phyloP scores from a whole-genome alignment of 345 rosid species.

The Excoecaria cochinchinensis region DNA sequence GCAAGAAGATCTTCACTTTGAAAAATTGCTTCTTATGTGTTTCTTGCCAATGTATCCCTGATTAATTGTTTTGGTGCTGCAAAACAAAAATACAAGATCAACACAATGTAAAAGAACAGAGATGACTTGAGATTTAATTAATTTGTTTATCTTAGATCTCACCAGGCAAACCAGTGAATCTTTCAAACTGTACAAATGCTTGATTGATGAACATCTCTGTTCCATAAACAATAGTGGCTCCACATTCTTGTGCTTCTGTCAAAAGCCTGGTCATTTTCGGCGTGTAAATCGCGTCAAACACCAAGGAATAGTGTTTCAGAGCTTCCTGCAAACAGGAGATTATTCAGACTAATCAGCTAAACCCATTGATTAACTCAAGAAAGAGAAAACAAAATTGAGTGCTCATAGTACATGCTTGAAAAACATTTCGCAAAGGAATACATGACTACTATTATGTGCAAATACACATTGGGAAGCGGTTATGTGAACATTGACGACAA shows the following conservation, averaged over 20 bases:
- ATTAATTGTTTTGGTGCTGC: slow-evolving; percentile 55
- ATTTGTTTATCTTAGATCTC: slow-evolving; percentile 19
- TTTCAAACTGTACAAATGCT: slow-evolving; percentile 57
- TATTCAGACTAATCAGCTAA: neutral
- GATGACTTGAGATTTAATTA: neutral
- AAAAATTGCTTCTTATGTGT: slow-evolving; percentile 23
- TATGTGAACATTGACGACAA: neutral
- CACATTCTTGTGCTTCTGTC: slow-evolving; percentile 52
- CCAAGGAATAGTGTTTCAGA: slow-evolving; percentile 49
- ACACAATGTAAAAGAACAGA: neutral
- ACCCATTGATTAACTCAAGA: neutral
- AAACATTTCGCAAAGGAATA: neutral
- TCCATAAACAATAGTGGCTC: slow-evolving; percentile 49
- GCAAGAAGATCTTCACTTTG: slow-evolving; percentile 6
- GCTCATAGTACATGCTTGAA: neutral
- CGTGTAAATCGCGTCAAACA: slow-evolving; percentile 60
- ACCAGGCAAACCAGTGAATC: slow-evolving; percentile 65
- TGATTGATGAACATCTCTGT: slow-evolving; percentile 59
- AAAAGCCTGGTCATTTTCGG: slow-evolving; percentile 60
- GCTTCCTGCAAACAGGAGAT: slow-evolving; percentile 38
- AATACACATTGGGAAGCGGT: neutral
- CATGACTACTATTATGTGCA: neutral
- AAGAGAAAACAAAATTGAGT: neutral
- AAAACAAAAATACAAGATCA: neutral
- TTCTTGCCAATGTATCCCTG: slow-evolving; percentile 46